Evolutionary conservation across 495 filamentous ascomycete genomes (phyloP), one percentile per base, ranked within the genome.

Genomic region (Penicillium goetzii): DNA sequence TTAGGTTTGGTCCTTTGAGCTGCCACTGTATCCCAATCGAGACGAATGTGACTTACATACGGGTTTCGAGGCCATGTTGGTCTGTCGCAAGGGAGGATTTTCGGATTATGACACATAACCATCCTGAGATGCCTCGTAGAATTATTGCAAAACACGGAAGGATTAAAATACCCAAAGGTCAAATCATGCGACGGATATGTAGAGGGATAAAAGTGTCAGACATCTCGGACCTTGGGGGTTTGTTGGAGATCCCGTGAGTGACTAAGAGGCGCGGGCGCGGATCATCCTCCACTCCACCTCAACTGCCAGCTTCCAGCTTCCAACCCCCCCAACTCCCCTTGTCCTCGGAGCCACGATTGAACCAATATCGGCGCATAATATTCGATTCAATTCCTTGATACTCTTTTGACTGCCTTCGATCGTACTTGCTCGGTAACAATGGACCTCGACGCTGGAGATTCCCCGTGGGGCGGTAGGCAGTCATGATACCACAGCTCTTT

Each of bases 391-490:
- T 50, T 23, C n/a, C 28, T 58, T 61, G 43, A 60, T 43, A 56
- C 21, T 57, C 59, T 26, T 55, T 57, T 19, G 8, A 33, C 52
- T 38, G 45, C 19, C 58, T 26, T 53, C 41, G 9, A 34, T 21
- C 26, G 36, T 62, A 70, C 36, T 36, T 38, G 36, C 36, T 28
- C 36, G 45, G 49, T 50, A 61, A 76, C 38, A 60, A 86, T 89
- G 85, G 85, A 89, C 79, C 71, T 89, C 71, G 87, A 87, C 71
- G 76, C 83, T 64, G 85, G 83, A 63, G 86, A 89, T 74, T 90
- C 88, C 60, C 88, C 88, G 58, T 90, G 88, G 88, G 87, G 87
- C 70, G 88, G 88, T 90, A 76, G 72, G 73, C 73, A 76, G 62
- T 77, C 67, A 68, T 67, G 60, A 75, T 73, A 71, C 73, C 72